Conservation (phyloP, 768 basidiomycete genomes). For the Naematelia encephala region DNA sequence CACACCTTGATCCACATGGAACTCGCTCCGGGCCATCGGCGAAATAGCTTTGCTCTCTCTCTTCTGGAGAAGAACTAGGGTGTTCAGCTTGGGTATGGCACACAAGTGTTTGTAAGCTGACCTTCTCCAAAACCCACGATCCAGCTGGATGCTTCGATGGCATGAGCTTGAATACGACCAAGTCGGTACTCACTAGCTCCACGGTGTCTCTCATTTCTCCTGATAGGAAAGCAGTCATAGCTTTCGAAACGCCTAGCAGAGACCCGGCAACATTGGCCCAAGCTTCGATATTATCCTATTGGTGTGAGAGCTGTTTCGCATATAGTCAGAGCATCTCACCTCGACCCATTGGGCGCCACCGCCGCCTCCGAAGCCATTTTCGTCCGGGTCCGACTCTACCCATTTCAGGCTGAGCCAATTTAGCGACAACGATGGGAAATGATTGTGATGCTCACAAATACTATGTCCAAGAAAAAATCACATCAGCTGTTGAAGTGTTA, state of each 20-base stretch:
- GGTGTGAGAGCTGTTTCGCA: neutral
- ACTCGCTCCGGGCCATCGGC: slow-evolving; percentile 91
- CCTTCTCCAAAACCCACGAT: slow-evolving; percentile 53
- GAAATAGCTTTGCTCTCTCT: slow-evolving; percentile 83
- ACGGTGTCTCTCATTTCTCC: slow-evolving; percentile 92
- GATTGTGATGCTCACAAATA: slow-evolving; percentile 67
- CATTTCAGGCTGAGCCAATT: slow-evolving; percentile 71
- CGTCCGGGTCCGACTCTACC: slow-evolving; percentile 73
- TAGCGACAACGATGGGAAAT: neutral
- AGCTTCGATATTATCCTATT: slow-evolving; percentile 74
- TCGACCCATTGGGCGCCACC: slow-evolving; percentile 91
- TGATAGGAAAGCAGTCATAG: slow-evolving; percentile 89
- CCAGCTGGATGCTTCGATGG: slow-evolving; percentile 39
- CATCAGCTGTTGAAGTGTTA: neutral
- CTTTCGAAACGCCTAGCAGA: slow-evolving; percentile 65
- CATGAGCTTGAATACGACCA: slow-evolving; percentile 54
- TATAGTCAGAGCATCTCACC: slow-evolving; percentile 52
- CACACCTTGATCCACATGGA: slow-evolving; percentile 90
- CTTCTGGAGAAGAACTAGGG: slow-evolving; percentile 85
- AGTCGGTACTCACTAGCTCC: slow-evolving; percentile 56
- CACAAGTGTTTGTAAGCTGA: slow-evolving; percentile 2
- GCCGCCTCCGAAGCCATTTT: slow-evolving; percentile 58
- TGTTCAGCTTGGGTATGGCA: slow-evolving; percentile 54
- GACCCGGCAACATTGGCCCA: slow-evolving; percentile 83
- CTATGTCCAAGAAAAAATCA: slow-evolving; percentile 52